phyloP scores from a whole-genome alignment of 2,329 filamentous ascomycete species.

The Talaromyces sp. region DNA sequence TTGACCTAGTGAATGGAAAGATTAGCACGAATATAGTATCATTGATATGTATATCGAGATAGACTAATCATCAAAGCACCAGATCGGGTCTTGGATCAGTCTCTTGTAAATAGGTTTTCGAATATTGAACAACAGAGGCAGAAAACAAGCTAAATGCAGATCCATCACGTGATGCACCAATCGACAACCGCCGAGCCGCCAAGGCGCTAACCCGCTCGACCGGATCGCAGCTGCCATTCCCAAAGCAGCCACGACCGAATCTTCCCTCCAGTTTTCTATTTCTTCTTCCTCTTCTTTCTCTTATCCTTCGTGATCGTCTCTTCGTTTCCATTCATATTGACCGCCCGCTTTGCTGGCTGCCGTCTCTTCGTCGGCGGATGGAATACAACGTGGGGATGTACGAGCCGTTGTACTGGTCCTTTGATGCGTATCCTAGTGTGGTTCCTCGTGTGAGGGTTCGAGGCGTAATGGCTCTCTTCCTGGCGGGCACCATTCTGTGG shows the following conservation, averaged over 20 bases:
- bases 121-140: too few relatives aligned
- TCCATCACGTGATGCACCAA: neutral
- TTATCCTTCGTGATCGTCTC: neutral
- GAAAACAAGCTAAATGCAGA: conserved; percentile 2
- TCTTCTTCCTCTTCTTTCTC: neutral
- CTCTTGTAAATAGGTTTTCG: too few relatives aligned
- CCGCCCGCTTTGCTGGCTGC: conserved; percentile 15
- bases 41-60: neutral
- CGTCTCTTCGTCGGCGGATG: conserved; percentile 17
- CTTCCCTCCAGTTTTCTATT: neutral
- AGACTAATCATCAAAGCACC: neutral
- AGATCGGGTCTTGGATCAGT: neutral
- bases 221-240: conserved; percentile 4
- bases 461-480: conserved; percentile 50
- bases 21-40: neutral
- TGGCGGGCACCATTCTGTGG: conserved; percentile 48
- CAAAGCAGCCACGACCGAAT: conserved; percentile 4
- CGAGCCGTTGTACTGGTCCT: conserved; percentile 45
- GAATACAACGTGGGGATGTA: conserved; percentile 43
- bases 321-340: neutral
- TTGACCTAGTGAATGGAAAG: neutral
- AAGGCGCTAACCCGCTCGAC: conserved; percentile 3
- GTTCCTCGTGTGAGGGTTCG: conserved; percentile 47
- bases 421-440: conserved; percentile 46
- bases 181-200: neutral